A percentile compares a stretch with the other conserved stretches of the same genome.
These are phyloP conservation scores for Escallonia herrerae DNA, from an alignment of 129 eudicot species.

Conservation along the genomic window DNA sequence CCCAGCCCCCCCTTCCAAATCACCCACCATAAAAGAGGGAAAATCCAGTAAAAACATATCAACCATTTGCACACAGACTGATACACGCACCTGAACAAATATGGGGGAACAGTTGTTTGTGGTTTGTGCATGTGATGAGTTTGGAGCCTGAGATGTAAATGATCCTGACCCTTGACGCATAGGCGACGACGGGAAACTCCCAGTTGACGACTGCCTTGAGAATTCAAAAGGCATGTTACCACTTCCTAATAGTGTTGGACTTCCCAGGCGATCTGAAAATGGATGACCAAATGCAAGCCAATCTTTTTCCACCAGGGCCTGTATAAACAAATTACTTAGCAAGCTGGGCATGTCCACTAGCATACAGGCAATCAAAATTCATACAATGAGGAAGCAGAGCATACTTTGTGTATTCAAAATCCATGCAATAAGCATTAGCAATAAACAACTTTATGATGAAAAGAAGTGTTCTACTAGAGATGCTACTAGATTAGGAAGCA, in stretches of 20 bases:
- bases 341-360: not conserved
- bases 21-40: too few species aligned
- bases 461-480: too few species aligned
- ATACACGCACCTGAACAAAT: conserved; percentile 61
- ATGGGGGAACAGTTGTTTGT: conserved; percentile 75
- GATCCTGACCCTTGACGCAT: conserved; percentile 62
- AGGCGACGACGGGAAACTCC: conserved; percentile 69
- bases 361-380: not conserved
- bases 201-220: conserved; percentile 62
- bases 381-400: too few species aligned
- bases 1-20: too few species aligned
- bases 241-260: conserved; percentile 62
- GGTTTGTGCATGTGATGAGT: conserved; percentile 55
- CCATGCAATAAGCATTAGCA: too few species aligned
- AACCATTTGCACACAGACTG: not conserved
- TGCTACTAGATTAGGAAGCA: too few species aligned
- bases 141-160: conserved; percentile 45
- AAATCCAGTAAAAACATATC: too few species aligned
- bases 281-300: conserved; percentile 99
- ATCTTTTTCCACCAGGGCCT: conserved; percentile 98
- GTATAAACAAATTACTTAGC: conserved; percentile 12
- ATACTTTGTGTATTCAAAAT: too few species aligned
- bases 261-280: conserved; percentile 85
- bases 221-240: conserved; percentile 58
- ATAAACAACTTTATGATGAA: too few species aligned